Base-by-base conservation (phyloP, 2,329 filamentous ascomycete genomes). In the Ascochyta viciae-villosae region DNA sequence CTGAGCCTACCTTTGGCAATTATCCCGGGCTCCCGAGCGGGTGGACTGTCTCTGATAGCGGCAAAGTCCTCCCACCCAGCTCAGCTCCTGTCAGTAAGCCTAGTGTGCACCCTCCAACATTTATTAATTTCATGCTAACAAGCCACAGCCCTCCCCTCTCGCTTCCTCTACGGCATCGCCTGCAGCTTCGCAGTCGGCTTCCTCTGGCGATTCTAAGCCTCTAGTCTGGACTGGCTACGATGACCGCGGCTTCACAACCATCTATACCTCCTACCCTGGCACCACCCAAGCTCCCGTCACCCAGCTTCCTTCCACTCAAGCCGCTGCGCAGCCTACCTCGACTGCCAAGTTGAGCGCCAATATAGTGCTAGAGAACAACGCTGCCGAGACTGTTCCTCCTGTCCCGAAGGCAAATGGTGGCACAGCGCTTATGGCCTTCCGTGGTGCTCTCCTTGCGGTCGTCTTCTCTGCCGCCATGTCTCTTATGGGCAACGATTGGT, bases 1-100 rank as follows among this genome's bases (percentile, higher is more conserved):
- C 80, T 60, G 69, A 80, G 19, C 71, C 77, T 54, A 77, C 77
- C 5, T 77, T 77, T 63, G 78, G 77, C 52, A 78, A 77, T 57
- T 80, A 81, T 58, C 79, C 79, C 41, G 83, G 85, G 60, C 85
- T 96, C 56, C 92, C 93, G 37, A 85, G 83, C 67, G 91, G 90
- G 57, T 96, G 91, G 91, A 84, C 87, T 58, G 90, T 95, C 77
- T 91, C 88, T 46, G 82, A 87, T 59, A 85, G 87, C 65, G 91
- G 91, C 72, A 94, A 93, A 80, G 87, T 95, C 68, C 82, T 92
- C 70, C 90, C 90, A 71, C 84, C 87, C 64, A 85, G 83, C 77
- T 85, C 86, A 79, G 86, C 85, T 70, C 82, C 83, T 80, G 84
- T 87, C 80, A 85, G 85, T 87, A 85, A 84, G 86, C 75, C 62